These are phyloP conservation scores for Aureobasidium musti DNA, from an alignment of 2,329 filamentous ascomycete genomes.

Conservation along the genomic window DNA sequence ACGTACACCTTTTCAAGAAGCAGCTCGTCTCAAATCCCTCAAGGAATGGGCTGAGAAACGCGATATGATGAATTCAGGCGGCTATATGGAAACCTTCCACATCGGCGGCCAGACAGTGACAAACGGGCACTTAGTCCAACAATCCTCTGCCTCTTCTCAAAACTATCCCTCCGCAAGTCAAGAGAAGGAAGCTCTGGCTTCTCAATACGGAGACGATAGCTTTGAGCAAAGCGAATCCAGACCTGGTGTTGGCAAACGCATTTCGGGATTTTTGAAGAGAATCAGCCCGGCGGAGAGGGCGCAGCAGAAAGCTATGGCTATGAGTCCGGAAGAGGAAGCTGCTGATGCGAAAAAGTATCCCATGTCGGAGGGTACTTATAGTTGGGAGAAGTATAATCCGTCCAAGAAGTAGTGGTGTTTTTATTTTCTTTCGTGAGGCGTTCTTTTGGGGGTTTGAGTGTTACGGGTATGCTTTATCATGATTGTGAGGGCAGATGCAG, in stretches of 20 bases:
- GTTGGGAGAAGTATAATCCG: slow-evolving; percentile 1
- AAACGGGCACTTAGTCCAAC: neutral
- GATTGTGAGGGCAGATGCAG: too few species aligned
- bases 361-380: slow-evolving; percentile 13
- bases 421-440: neutral
- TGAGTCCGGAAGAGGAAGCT: slow-evolving; percentile 12
- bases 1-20: slow-evolving; percentile 6
- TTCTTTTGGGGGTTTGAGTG: too few species aligned
- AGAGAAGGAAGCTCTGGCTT: neutral
- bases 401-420: neutral
- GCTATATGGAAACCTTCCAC: slow-evolving; percentile 23
- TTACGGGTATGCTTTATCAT: too few species aligned
- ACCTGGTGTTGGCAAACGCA: slow-evolving; percentile 12
- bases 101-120: slow-evolving; percentile 9
- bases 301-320: slow-evolving; percentile 7
- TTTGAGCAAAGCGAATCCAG: neutral
- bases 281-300: slow-evolving; percentile 15
- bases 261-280: slow-evolving; percentile 15
- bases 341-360: slow-evolving; percentile 10
- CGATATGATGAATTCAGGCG: slow-evolving; percentile 5
- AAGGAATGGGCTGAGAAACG: slow-evolving; percentile 17
- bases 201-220: neutral
- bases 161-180: neutral
- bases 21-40: neutral
- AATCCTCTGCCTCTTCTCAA: neutral